Evolutionary conservation across 176 grass and related monocot genomes (phyloP).

Genomic region (Panicum miliaceum): DNA sequence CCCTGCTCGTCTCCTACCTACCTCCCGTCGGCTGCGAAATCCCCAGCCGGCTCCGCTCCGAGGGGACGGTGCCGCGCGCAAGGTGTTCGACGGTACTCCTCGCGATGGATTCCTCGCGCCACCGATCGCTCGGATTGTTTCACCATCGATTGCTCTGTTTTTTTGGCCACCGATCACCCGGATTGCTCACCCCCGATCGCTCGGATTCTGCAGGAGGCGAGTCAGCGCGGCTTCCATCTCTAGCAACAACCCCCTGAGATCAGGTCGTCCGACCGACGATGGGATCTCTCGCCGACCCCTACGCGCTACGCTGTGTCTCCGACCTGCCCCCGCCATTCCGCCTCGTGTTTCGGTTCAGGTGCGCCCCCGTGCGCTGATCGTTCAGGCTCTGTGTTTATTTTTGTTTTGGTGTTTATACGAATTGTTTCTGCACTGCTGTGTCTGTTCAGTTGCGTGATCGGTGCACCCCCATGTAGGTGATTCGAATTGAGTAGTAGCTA

Average conservation of each 20-base stretch:
- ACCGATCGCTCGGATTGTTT: constrained; percentile 2
- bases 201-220: constrained; percentile 35
- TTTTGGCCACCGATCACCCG: neutral
- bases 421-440: neutral
- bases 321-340: constrained; percentile 80
- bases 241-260: neutral
- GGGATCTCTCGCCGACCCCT: constrained; percentile 65
- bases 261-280: constrained; percentile 30
- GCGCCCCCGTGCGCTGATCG: constrained; percentile 18
- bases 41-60: neutral
- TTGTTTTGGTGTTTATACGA: neutral
- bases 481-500: neutral
- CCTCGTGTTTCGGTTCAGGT: constrained; percentile 82
- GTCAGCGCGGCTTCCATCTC: neutral
- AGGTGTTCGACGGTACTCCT: constrained; percentile 42
- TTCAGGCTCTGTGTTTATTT: neutral
- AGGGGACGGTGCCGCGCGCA: neutral
- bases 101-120: neutral
- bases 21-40: constrained; percentile 7
- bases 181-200: neutral
- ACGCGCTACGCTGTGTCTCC: constrained; percentile 64
- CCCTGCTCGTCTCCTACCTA: neutral
- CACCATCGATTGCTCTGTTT: neutral
- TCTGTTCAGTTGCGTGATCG: constrained; percentile 19
- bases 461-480: neutral